Evolutionary conservation across 208 protist genomes (phyloP).

Genomic region (Trypanosoma boissoni): DNA sequence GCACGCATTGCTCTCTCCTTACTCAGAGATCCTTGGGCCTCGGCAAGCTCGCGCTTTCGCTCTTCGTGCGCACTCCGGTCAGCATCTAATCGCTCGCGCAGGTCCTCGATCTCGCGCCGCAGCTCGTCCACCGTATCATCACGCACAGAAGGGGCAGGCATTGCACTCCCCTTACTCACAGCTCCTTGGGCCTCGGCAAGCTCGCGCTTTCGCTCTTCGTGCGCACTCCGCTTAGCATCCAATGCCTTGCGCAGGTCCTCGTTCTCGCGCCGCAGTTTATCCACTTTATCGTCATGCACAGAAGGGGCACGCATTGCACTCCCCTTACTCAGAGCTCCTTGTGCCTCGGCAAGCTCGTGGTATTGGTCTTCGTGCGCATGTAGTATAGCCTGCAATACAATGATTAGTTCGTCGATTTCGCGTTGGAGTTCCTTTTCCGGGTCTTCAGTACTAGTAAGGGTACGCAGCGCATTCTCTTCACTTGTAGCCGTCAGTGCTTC

Average conservation of each 20-base stretch:
- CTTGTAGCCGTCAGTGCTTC: too few species aligned
- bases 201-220: neutral
- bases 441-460: slow-evolving; percentile 16
- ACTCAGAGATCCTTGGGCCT: too few species aligned
- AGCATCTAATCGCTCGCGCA: neutral
- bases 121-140: neutral
- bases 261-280: neutral
- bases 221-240: neutral
- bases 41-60: neutral
- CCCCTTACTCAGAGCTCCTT: neutral
- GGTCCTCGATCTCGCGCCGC: neutral
- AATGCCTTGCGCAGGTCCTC: neutral
- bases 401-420: too few species aligned
- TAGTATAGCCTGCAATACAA: too few species aligned
- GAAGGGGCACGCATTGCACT: neutral
- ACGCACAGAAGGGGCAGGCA: neutral
- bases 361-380: neutral
- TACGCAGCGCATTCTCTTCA: slow-evolving; percentile 13
- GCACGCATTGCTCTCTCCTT: too few species aligned
- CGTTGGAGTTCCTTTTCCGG: too few species aligned
- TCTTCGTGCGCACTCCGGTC: neutral
- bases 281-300: neutral
- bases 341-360: neutral
- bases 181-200: neutral
- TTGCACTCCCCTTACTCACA: neutral